Base-by-base conservation (phyloP, 352 stramenopile genomes). In the Thraustotheca clavata region DNA sequence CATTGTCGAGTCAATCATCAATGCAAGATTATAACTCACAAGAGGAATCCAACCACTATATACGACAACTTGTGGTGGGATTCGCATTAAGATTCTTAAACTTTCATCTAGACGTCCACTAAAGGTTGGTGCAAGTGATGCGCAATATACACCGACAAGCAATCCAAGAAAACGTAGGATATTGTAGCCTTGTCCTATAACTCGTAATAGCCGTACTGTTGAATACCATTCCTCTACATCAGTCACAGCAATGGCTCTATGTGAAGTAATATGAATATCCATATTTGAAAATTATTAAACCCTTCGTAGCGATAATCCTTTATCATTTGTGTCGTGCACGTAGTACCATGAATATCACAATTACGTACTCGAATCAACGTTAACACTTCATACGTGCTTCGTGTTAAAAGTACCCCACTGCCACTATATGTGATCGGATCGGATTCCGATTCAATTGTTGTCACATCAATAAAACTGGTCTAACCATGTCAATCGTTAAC, bases 241-340 rank as follows among this genome's bases (percentile, higher is more conserved):
- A 2, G 26, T 68, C 4, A 52, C 43, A 31, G 43, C 43, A 26
- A 52, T 52, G 9, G 2, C 11, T 31, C 43, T 52, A 52, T 18
- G 6, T 29, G 27, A 22, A 33, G 43, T 14, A 22, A 14, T 50
- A 6, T 14, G 14, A 50, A 50, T 22, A 12, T 6, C 43, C 27
- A 6, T 50, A 29, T n/a, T n/a, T n/a, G n/a, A n/a, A 26, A 24
- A 5, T 68, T 27, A 20, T 29, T 36, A 1, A 33, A 61, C 4
- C 69, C 16, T 60, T 73, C 69, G 59, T 73, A 73, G 7, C 69
- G 57, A 26, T 71, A 73, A 31, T 73, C 69, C 22, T 73, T 59
- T 1, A 73, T 18, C 33, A 71, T 60, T 1, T 67, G 40, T 0
- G 65, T 69, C 3, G 38, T 27, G 24, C 69, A 71, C n/a, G n/a